Base-by-base conservation (phyloP, 2,329 filamentous ascomycete species). In the Herpotrichia juniperi region DNA sequence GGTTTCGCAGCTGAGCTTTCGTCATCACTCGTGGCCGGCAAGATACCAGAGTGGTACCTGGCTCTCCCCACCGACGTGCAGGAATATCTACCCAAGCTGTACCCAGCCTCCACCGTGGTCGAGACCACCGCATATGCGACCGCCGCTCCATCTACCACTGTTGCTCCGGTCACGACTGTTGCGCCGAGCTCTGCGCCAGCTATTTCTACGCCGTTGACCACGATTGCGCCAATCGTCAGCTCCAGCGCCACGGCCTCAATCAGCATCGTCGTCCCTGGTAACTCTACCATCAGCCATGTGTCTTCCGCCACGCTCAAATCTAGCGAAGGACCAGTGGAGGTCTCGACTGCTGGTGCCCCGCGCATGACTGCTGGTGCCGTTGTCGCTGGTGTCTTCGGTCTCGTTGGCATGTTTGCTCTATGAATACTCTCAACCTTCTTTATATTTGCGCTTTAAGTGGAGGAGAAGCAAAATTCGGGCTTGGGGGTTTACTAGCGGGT, bases 21-120 rank as follows among this genome's bases (percentile, higher is more conserved):
- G 11, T 76, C 76, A 8, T 72, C 78, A 40, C 72, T 80, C 67
- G 62, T 69, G 10, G 75, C 74, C 26, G 75, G 77, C 61, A 63
- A 70, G 25, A 75, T 74, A 16, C 77, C 78, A 16, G 54, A 65
- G 3, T 80, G 78, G 78, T 80, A 77, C 67, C 62, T 70, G 8
- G 69, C 73, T 8, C 73, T 80, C 3, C 78, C 78, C 6, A 61
- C 70, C 39, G 75, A 77, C 49, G 71, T 81, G 42, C 72, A 80
- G 69, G 74, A 65, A 40, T 74, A 74, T 54, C 67, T 80, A 40
- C 62, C 76, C 22, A 59, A 71, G 19, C 57, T 72, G 43, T 73
- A 71, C 58, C 64, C 71, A 24, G 63, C 53, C 10, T 42, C 53
- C 21, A 56, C 59, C n/a, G 39, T 59, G 26, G 49, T 60, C 34